Evolutionary conservation across 768 basidiomycete species (phyloP), one percentile per base, ranked within the genome.

Genomic region (Suillus sp.): DNA sequence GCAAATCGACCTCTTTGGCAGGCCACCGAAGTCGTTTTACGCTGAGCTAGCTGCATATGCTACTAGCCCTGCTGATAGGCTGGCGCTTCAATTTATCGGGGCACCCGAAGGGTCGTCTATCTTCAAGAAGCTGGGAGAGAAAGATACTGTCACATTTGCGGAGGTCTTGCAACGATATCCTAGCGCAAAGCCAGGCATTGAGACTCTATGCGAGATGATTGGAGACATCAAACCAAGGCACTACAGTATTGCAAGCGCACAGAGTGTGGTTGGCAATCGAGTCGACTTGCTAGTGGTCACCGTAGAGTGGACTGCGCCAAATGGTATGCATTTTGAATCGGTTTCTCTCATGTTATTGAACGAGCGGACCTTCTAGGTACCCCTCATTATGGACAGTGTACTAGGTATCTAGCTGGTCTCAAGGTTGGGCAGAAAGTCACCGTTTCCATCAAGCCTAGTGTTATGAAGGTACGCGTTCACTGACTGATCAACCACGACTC

Each of bases 211-310:
- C 70, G 91, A 93, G 73, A 74, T 97, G 69, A 81, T 98, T 51
- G 96, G 94, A 1, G 95, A 97, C 73, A 98, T 94, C 80, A 95
- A 97, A 77, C 96, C 96, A 4, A 85, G 97, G 65, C 97, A 99
- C 77, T 99, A 99, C 77, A 96, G 94, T 75, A 99, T 99, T 71
- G 96, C 97, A 25, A 95, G 92, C 68, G 87, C 95, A 38, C 96
- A 99, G 77, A 92, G 91, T 70, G 95, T 92, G 62, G 96, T 99
- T 18, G 97, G 97, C 5, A 85, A 99, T 72, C 86, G 92, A 62
- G 95, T 99, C 9, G 96, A 99, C 75, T 80, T 99, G 34, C 80
- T 99, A 63, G 91, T 99, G 65, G 97, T 99, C 40, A 96, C 95
- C 1, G 96, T 99, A 38, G 95, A 98, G 65, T 99, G 97, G 97